These are phyloP conservation scores for Phytophthora agathidicida DNA, from an alignment of 352 stramenopile genomes.

Conservation along the genomic window DNA sequence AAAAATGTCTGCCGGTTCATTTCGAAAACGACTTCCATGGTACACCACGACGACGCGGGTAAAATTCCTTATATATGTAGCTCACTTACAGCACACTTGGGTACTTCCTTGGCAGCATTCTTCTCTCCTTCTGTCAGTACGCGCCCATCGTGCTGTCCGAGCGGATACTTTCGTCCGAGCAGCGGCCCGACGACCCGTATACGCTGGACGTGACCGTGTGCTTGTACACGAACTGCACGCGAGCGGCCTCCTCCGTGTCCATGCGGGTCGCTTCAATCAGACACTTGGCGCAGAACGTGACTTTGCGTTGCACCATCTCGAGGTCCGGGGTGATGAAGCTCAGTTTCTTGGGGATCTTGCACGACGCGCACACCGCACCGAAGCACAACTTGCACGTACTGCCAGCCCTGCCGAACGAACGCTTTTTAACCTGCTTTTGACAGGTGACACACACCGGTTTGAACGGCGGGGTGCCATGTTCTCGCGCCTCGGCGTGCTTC, in stretches of 20 bases:
- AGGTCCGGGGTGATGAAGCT: conserved; percentile 32
- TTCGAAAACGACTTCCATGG: conserved; percentile 3
- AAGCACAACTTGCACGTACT: conserved; percentile 35
- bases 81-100: not conserved
- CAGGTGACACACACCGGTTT: conserved; percentile 30
- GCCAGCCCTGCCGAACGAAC: conserved; percentile 10
- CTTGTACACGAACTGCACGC: conserved; percentile 30
- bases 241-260: conserved; percentile 25
- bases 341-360: conserved; percentile 31
- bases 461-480: conserved; percentile 1
- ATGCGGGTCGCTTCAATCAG: conserved; percentile 31
- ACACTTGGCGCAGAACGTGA: conserved; percentile 39
- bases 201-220: conserved; percentile 17
- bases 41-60: not conserved
- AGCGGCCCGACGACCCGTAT: conserved; percentile 17
- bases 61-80: conserved; percentile 18
- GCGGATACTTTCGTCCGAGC: conserved; percentile 19
- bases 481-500: conserved; percentile 10
- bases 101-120: no score
- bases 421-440: conserved; percentile 18
- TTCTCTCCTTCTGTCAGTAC: conserved; percentile 1
- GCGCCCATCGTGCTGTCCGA: conserved; percentile 18
- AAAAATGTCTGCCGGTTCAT: not conserved
- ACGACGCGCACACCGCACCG: conserved; percentile 20
- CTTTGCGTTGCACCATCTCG: conserved; percentile 30